Base-by-base conservation (phyloP, 2,329 filamentous ascomycete species). In the Claviceps sp. region DNA sequence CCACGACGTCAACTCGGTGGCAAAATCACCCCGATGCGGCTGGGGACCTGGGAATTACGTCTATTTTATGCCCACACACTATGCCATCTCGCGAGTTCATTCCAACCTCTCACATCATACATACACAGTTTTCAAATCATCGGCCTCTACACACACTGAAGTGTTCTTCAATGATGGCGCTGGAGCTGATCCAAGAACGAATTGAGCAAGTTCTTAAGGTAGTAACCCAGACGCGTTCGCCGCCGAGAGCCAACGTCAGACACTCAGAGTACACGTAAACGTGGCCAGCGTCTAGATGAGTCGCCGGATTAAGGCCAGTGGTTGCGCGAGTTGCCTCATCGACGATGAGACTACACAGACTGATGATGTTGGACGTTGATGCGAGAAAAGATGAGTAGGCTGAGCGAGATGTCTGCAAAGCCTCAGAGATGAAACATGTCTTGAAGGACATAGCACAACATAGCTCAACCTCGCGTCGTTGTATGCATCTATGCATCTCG, bases 11-110 rank as follows among this genome's bases (percentile, higher is more conserved):
- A 60, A 54, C 48, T 61, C 55, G 44, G 56, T 60, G 0, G 77
- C 78, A 60, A 79, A 65, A 64, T 82, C 79, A 51, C 82, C 79
- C 78, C 73, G 50, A 80, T 77, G 0, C 78, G 1, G 76, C 77
- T 57, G 81, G 74, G 77, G 76, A 0, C 76, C 77, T 2, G 70
- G 71, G 55, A 73, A 80, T 76, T 77, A 81, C 2, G 70, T 72
- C 61, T 78, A 73, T 3, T 67, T 69, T 72, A 81, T 80, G 2
- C 73, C 73, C 1, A 78, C 76, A 4, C 79, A 65, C 18, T 79
- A 70, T 11, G 74, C 57, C 26, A 30, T 52, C 64, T 64, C 14
- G 59, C 58, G 2, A 68, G 69, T 0, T 69, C 67, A 30, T 75
- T 71, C 72, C 72, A 75, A n/a, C 65, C 64, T 1, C 65, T 62